A percentile compares a stretch with the other conserved stretches of the same genome.
phyloP scores from a whole-genome alignment of 371 early-diverging fungal genomes.

The Blyttiomyces sp. region DNA sequence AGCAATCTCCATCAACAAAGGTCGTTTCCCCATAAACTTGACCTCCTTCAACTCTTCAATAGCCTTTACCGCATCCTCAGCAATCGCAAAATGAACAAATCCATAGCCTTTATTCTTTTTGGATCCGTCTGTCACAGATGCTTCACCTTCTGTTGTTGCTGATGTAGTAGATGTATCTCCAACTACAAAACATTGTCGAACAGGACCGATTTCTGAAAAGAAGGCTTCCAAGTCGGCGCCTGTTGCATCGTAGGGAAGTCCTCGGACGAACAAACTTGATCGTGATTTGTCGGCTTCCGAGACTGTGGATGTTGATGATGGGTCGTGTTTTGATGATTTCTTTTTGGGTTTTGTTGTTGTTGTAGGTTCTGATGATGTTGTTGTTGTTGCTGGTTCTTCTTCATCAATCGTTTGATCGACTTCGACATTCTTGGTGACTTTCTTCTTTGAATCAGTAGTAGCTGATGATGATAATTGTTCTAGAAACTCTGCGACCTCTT shows the following conservation, averaged over 20 bases:
- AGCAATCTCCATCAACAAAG: slow-evolving; percentile 75
- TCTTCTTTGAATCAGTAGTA: too few relatives aligned
- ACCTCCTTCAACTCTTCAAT: slow-evolving; percentile 53
- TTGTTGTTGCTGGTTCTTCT: background rate
- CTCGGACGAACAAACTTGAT: slow-evolving; percentile 81
- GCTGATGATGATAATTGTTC: too few relatives aligned
- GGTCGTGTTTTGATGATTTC: background rate
- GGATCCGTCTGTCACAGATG: background rate
- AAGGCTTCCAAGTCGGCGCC: slow-evolving; percentile 78
- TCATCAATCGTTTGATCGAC: too few relatives aligned
- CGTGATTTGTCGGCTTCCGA: slow-evolving; percentile 34
- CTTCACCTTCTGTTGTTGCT: slow-evolving; percentile 15
- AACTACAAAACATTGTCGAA: slow-evolving; percentile 88
- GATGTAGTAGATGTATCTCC: slow-evolving; percentile 26
- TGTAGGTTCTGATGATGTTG: background rate
- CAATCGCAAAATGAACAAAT: slow-evolving; percentile 84
- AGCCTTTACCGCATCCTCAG: slow-evolving; percentile 85
- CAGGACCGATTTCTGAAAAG: slow-evolving; percentile 86
- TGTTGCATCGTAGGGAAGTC: slow-evolving; percentile 76
- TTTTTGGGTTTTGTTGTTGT: background rate
- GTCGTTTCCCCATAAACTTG: slow-evolving; percentile 60
- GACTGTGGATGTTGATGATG: slow-evolving; percentile 5
- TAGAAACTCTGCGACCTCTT: too few relatives aligned
- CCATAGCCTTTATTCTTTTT: slow-evolving; percentile 77
- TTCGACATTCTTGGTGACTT: too few relatives aligned